Percentiles rank a stretch among this genome's conserved stretches.
phyloP scores from a whole-genome alignment of 257 asterid species.

The Solanum infundibuliforme region DNA sequence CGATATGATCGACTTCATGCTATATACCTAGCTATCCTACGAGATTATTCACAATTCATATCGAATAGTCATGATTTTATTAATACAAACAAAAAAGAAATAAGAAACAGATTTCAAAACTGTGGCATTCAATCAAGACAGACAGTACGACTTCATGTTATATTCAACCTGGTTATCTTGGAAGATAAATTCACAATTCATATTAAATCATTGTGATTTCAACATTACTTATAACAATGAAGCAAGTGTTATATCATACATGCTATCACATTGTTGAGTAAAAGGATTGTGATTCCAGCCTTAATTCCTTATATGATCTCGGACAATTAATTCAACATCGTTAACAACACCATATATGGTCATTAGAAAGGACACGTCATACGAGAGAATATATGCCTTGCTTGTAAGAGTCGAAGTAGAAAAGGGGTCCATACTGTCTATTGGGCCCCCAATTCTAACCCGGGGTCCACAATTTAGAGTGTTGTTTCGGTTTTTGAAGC shows the following conservation, averaged over 20 bases:
- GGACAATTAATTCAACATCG: not conserved
- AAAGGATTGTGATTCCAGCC: not conserved
- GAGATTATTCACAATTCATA: not conserved
- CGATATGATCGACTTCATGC: not conserved
- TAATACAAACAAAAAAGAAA: not conserved
- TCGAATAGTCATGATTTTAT: not conserved
- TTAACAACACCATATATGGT: not conserved
- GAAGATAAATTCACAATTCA: not conserved
- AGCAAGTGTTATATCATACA: not conserved
- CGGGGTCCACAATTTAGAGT: conserved; percentile 19
- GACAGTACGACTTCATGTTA: not conserved
- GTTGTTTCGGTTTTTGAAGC: conserved; percentile 25
- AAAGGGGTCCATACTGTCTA: conserved; percentile 24
- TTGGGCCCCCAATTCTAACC: conserved; percentile 17
- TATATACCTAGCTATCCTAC: not conserved
- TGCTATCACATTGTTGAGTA: not conserved
- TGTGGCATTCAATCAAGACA: not conserved
- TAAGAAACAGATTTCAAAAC: too few species aligned
- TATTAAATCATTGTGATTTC: not conserved
- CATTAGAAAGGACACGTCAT: conserved; percentile 28
- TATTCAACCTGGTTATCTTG: not conserved
- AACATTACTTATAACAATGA: not conserved
- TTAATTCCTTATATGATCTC: not conserved
- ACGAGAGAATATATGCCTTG: conserved; percentile 50
- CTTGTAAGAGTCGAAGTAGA: conserved; percentile 40